phyloP scores from a whole-genome alignment of 2,329 filamentous ascomycete genomes.

The Passalora sequoiae region DNA sequence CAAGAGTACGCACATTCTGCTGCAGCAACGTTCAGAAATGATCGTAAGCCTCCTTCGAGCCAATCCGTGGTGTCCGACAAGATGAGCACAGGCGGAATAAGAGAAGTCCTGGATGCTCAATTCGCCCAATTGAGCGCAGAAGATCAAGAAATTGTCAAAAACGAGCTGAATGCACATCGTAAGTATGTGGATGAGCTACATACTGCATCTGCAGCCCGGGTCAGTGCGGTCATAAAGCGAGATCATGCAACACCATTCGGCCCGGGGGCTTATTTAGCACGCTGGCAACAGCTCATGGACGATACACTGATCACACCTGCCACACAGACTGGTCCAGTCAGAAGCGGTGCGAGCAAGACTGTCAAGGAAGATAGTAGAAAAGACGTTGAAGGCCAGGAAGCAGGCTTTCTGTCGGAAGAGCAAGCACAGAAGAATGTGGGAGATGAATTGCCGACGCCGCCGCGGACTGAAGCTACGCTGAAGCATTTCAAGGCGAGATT shows the following conservation, averaged over 20 bases:
- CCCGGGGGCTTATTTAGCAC: conserved; percentile 65
- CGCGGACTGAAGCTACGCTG: conserved; percentile 29
- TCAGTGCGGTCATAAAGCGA: conserved; percentile 52
- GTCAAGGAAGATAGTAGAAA: conserved; percentile 36
- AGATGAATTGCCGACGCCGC: conserved; percentile 27
- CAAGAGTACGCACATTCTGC: conserved; percentile 56
- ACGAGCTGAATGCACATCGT: conserved; percentile 56
- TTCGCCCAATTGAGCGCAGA: conserved; percentile 46
- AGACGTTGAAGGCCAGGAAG: conserved; percentile 32
- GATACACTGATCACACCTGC: conserved; percentile 63
- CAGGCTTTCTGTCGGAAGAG: conserved; percentile 24
- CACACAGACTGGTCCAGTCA: conserved; percentile 47
- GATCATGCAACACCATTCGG: conserved; percentile 48
- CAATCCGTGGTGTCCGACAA: conserved; percentile 23
- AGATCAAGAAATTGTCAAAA: conserved; percentile 45
- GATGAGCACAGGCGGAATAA: conserved; percentile 42
- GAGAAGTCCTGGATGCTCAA: conserved; percentile 37
- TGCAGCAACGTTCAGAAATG: conserved; percentile 50
- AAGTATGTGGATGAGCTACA: conserved; percentile 55
- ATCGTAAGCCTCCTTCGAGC: conserved; percentile 23
- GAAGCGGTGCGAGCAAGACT: conserved; percentile 37
- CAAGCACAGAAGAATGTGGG: conserved; percentile 30
- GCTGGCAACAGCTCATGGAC: conserved; percentile 68
- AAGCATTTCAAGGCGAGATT: conserved; percentile 32
- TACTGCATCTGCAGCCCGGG: conserved; percentile 49